Conservation (phyloP, 1,139 yeast genomes). For the Protomyces inundatus region DNA sequence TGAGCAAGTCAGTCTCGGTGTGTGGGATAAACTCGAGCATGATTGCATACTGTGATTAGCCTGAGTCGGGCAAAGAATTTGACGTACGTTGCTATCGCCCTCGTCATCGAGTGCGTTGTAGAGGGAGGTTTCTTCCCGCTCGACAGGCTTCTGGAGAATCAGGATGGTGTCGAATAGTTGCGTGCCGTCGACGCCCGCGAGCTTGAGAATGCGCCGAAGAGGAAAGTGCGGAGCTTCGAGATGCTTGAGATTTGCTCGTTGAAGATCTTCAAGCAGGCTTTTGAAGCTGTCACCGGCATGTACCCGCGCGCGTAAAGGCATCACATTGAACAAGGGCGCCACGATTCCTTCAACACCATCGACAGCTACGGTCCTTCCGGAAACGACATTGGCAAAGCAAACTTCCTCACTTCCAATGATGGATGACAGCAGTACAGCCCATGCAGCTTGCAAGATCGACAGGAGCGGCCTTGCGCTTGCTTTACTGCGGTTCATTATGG, state of each 20-base stretch:
- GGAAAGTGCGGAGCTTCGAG: conserved; percentile 28
- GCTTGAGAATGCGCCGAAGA: conserved; percentile 11
- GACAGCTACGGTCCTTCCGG: conserved; percentile 28
- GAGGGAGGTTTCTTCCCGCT: not conserved
- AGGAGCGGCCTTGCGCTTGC: not conserved
- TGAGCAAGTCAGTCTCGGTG: not conserved
- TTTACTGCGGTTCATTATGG: not conserved
- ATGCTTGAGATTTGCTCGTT: not conserved
- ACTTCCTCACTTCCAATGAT: conserved; percentile 29
- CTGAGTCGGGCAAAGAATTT: conserved; percentile 9
- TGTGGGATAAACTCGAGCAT: conserved; percentile 17
- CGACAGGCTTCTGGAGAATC: conserved; percentile 27
- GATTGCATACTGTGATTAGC: conserved; percentile 2
- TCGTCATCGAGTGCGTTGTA: conserved; percentile 2
- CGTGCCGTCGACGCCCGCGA: not conserved
- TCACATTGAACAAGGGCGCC: conserved; percentile 31
- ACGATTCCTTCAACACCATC: conserved; percentile 26
- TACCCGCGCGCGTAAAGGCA: conserved; percentile 29
- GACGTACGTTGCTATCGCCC: conserved; percentile 22
- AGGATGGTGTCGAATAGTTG: conserved; percentile 31
- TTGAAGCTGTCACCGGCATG: not conserved
- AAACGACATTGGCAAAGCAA: conserved; percentile 30
- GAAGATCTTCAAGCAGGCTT: conserved; percentile 7
- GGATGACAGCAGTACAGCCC: conserved; percentile 5
- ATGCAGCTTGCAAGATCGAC: conserved; percentile 7